phyloP scores from a whole-genome alignment of 768 basidiomycete species.

The Mycena metata region DNA sequence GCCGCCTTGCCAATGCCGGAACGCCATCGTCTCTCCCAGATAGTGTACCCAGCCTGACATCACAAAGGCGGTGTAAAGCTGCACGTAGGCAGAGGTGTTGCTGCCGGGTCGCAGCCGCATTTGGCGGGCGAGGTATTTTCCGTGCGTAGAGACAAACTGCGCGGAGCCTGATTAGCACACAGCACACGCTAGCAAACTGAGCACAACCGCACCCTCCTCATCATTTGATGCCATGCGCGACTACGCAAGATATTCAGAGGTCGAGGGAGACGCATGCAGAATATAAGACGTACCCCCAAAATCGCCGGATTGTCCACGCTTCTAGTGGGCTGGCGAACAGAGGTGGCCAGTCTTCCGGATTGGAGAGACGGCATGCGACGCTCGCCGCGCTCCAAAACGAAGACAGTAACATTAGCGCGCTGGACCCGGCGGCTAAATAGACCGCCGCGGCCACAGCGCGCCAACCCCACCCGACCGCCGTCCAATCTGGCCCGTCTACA shows the following conservation, averaged over 20 bases:
- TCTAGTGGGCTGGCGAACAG: not conserved
- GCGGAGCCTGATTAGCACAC: too few species aligned
- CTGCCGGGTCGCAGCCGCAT: not conserved
- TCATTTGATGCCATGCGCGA: conserved; percentile 12
- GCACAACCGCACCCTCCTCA: not conserved
- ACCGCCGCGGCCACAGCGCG: conserved; percentile 30
- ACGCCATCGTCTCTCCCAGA: not conserved
- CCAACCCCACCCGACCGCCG: conserved; percentile 26
- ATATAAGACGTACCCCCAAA: conserved; percentile 6
- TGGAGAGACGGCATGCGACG: not conserved
- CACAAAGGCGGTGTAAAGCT: not conserved
- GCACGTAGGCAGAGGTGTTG: not conserved
- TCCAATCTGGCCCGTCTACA: conserved; percentile 26
- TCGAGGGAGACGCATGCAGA: not conserved
- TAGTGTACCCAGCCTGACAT: conserved; percentile 4
- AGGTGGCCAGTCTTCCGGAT: conserved; percentile 7
- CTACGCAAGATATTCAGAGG: not conserved
- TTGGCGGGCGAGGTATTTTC: too few species aligned
- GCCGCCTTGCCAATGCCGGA: not conserved
- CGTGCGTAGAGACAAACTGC: too few species aligned
- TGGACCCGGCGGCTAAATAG: conserved; percentile 26
- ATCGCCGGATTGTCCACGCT: not conserved
- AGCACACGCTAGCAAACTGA: not conserved
- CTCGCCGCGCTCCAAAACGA: conserved; percentile 39
- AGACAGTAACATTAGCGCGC: conserved; percentile 8